phyloP scores from a whole-genome alignment of 768 basidiomycete species.

The Terana coerulea region DNA sequence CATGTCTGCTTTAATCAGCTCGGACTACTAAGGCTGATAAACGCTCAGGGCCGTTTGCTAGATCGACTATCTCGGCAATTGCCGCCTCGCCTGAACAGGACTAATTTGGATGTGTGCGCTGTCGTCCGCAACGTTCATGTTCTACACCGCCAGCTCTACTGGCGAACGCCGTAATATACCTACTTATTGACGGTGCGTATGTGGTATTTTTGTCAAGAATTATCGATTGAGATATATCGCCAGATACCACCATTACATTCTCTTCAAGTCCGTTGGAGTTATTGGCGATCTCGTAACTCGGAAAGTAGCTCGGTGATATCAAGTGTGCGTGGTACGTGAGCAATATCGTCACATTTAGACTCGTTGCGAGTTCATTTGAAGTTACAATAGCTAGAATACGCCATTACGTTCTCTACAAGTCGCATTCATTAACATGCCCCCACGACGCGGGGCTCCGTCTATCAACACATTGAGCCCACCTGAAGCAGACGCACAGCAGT shows the following conservation, averaged over 20 bases:
- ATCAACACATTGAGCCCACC: conserved; percentile 26
- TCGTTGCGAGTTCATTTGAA: neutral
- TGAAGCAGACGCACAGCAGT: conserved; percentile 14
- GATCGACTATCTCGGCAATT: conserved; percentile 4
- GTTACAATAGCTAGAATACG: neutral
- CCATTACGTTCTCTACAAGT: neutral
- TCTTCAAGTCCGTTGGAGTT: too few species aligned
- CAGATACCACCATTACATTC: too few species aligned
- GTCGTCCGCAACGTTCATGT: conserved; percentile 1
- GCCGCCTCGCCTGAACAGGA: too few species aligned
- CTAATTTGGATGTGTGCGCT: neutral
- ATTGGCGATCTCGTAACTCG: neutral
- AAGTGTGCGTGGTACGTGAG: neutral
- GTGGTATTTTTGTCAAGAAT: too few species aligned
- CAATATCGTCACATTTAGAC: neutral
- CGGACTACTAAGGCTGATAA: too few species aligned
- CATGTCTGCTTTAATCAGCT: too few species aligned
- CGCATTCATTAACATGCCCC: conserved; percentile 37
- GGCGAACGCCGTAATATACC: neutral
- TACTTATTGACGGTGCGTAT: too few species aligned
- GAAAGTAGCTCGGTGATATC: neutral
- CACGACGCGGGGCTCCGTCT: conserved; percentile 41
- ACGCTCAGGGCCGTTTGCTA: too few species aligned
- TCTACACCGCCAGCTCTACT: neutral
- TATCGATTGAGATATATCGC: too few species aligned